A percentile compares a stretch with the other conserved stretches of the same genome.
Conservation (phyloP, 1,284 basidiomycete species). For the Filobasidium uniguttulatum region DNA sequence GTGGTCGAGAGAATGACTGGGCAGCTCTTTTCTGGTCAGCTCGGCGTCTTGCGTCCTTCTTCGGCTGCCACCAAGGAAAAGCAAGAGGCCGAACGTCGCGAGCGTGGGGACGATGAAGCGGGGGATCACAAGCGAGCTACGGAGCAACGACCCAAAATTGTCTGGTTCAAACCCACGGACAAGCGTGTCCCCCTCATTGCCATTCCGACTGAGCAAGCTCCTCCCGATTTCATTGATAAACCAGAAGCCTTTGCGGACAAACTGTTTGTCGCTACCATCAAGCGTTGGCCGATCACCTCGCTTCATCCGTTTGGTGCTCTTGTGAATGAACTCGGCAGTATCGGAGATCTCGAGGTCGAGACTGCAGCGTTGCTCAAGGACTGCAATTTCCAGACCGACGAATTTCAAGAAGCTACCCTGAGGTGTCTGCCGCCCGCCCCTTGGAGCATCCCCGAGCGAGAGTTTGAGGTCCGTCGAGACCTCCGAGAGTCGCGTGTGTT, state of each 20-base stretch:
- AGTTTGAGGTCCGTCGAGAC: conserved; percentile 74
- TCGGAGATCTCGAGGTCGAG: conserved; percentile 94
- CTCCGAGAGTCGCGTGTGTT: conserved; percentile 73
- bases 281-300: conserved; percentile 73
- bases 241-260: conserved; percentile 79
- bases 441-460: conserved; percentile 85
- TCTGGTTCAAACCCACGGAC: conserved; percentile 99
- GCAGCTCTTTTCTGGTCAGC: conserved; percentile 92
- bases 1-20: conserved; percentile 95
- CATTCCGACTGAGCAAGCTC: conserved; percentile 98
- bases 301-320: conserved; percentile 97
- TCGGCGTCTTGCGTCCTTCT: conserved; percentile 87
- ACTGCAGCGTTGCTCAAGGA: conserved; percentile 95
- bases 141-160: conserved; percentile 89
- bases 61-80: conserved; percentile 99
- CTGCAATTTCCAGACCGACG: conserved; percentile 92
- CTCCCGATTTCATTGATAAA: conserved; percentile 87
- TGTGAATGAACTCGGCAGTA: conserved; percentile 95
- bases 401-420: conserved; percentile 81
- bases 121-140: conserved; percentile 41
- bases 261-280: conserved; percentile 95
- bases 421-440: conserved; percentile 91
- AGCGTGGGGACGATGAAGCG: conserved; percentile 74
- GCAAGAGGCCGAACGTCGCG: conserved; percentile 91
- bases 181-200: conserved; percentile 98